These are phyloP conservation scores for Plantago elongata DNA, from an alignment of 257 asterid genomes.

Conservation along the genomic window DNA sequence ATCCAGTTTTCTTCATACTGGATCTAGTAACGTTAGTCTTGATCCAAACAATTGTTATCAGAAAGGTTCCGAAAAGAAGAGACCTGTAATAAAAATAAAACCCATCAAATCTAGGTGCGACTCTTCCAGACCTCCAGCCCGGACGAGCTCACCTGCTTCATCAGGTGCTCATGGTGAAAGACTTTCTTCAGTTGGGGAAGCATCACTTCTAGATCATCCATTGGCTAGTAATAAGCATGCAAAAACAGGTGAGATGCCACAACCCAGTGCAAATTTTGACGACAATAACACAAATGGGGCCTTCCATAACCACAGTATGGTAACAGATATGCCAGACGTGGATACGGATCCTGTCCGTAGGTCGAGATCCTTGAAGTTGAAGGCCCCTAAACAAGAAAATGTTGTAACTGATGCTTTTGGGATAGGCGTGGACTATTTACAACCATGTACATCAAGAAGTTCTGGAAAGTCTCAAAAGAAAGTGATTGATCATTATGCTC, in stretches of 20 bases:
- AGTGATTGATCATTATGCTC: constrained; percentile 33
- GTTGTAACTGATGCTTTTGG: constrained; percentile 25
- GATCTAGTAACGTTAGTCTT: constrained; percentile 24
- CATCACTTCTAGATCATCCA: constrained; percentile 18
- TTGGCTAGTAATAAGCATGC: constrained; percentile 23
- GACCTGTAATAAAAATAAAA: constrained; percentile 50
- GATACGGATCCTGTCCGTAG: constrained; percentile 75
- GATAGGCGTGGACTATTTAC: constrained; percentile 33
- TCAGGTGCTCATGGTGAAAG: constrained; percentile 28
- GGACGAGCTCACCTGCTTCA: constrained; percentile 23
- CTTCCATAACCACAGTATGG: constrained; percentile 31
- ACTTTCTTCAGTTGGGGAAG: constrained; percentile 29
- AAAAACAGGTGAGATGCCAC: constrained; percentile 25
- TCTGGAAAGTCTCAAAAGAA: constrained; percentile 40
- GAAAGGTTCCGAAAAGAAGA: constrained; percentile 42
- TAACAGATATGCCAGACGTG: constrained; percentile 47
- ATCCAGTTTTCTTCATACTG: constrained; percentile 26
- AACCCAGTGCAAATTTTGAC: constrained; percentile 26
- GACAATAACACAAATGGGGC: constrained; percentile 32
- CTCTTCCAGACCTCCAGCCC: constrained; percentile 22
- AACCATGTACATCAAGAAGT: constrained; percentile 44
- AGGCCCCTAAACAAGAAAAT: constrained; percentile 42
- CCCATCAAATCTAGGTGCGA: constrained; percentile 36
- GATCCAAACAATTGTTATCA: constrained; percentile 26
- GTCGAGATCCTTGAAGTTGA: constrained; percentile 59